phyloP scores from a whole-genome alignment of 1,139 yeast species.

The Yamadazyma dendronema region DNA sequence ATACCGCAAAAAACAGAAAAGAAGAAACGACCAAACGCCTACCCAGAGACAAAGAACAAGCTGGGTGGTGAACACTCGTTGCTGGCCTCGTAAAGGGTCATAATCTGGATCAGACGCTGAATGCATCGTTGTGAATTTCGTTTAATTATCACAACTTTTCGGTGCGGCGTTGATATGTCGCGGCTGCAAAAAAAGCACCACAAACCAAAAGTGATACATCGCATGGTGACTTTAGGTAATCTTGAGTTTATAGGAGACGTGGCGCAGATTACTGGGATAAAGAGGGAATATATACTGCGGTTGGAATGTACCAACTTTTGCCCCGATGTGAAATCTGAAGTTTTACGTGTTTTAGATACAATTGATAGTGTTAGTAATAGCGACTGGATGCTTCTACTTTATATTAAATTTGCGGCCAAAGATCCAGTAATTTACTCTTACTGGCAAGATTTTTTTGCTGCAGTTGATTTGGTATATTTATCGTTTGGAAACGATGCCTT shows the following conservation, averaged over 20 bases:
- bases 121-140: too few relatives aligned
- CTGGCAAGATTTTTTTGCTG: slow-evolving; percentile 10
- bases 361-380: slow-evolving; percentile 3
- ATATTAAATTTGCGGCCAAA: slow-evolving; percentile 4
- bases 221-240: not conserved
- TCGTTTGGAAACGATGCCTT: not conserved
- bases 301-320: slow-evolving; percentile 2
- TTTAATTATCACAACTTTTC: too few relatives aligned
- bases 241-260: not conserved
- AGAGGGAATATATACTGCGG: not conserved
- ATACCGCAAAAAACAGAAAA: slow-evolving; percentile 42
- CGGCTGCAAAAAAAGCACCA: slow-evolving; percentile 1
- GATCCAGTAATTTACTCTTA: slow-evolving; percentile 5
- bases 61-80: slow-evolving; percentile 46
- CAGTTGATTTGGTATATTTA: not conserved
- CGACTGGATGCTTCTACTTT: slow-evolving; percentile 11
- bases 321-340: not conserved
- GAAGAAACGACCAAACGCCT: slow-evolving; percentile 34
- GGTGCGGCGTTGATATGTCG: not conserved
- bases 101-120: slow-evolving; percentile 17
- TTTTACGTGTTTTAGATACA: slow-evolving; percentile 1
- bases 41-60: slow-evolving; percentile 36
- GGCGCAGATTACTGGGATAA: not conserved
- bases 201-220: not conserved
- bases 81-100: slow-evolving; percentile 38